Percentiles rank a stretch among this genome's conserved stretches.
phyloP scores from a whole-genome alignment of 768 basidiomycete species.

The Mycena galopus region DNA sequence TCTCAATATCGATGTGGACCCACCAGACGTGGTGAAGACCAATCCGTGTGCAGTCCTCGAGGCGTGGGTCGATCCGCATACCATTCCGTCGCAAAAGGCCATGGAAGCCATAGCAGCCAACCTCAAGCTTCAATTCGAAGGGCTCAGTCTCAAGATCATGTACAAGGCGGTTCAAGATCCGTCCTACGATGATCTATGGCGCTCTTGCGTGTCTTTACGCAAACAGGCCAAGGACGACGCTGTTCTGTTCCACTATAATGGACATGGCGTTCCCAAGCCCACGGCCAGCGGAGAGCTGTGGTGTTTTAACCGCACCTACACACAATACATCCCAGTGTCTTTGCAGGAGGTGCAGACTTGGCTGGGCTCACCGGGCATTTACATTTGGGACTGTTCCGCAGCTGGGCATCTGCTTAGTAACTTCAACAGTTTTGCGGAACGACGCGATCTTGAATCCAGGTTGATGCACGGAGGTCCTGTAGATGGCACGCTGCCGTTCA shows the following conservation, averaged over 20 bases:
- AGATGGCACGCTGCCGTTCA: constrained; percentile 77
- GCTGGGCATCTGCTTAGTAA: constrained; percentile 94
- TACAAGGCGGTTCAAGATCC: constrained; percentile 98
- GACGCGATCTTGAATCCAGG: constrained; percentile 77
- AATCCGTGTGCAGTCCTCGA: constrained; percentile 95
- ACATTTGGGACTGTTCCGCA: constrained; percentile 99
- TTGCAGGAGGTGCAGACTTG: constrained; percentile 93
- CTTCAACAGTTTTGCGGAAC: constrained; percentile 85
- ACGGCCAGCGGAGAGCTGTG: constrained; percentile 96
- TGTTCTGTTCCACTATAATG: constrained; percentile 97
- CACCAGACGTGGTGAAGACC: constrained; percentile 97
- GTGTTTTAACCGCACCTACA: constrained; percentile 98
- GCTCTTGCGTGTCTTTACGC: constrained; percentile 85
- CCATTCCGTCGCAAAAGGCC: constrained; percentile 92
- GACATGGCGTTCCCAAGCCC: constrained; percentile 97
- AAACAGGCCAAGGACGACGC: constrained; percentile 95
- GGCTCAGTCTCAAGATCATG: constrained; percentile 91
- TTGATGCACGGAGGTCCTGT: constrained; percentile 69
- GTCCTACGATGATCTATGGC: constrained; percentile 91
- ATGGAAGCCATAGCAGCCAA: constrained; percentile 94
- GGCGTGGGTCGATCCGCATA: constrained; percentile 97
- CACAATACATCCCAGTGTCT: constrained; percentile 98
- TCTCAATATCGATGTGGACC: constrained; percentile 97
- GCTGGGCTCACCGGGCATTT: constrained; percentile 95
- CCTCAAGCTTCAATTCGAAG: constrained; percentile 95